Evolutionary conservation across 371 early-diverging fungal genomes (phyloP).

Genomic region (Chytridium lagenaria): DNA sequence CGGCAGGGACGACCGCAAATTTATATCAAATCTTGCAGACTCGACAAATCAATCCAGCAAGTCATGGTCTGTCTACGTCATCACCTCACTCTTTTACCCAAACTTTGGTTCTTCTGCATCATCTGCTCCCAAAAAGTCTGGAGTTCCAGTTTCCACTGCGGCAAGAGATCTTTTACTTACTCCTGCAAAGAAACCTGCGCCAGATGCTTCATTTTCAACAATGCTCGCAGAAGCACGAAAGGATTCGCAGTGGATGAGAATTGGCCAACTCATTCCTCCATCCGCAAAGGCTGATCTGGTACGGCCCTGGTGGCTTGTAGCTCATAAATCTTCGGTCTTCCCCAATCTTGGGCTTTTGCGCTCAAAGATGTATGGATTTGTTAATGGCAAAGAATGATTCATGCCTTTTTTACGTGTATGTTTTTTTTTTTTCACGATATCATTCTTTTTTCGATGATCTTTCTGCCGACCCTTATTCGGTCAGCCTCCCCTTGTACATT

Average conservation of each 20-base stretch:
- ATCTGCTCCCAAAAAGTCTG: no score
- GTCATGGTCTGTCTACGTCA: conserved; percentile 4
- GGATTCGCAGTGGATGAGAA: neutral
- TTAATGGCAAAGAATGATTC: neutral
- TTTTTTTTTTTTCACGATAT: neutral
- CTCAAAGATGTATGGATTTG: neutral
- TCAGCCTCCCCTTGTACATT: no score
- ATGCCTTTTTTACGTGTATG: neutral
- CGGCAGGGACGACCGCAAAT: neutral
- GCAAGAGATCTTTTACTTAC: no score
- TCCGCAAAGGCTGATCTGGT: conserved; percentile 10
- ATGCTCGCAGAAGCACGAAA: neutral
- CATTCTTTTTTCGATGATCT: neutral
- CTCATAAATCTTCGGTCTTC: neutral
- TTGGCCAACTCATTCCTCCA: neutral
- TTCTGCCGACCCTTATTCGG: neutral
- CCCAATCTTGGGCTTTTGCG: conserved; percentile 12
- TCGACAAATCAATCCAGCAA: neutral
- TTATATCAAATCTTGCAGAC: neutral
- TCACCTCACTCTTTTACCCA: conserved; percentile 11
- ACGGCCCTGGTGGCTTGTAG: neutral
- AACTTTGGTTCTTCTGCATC: neutral
- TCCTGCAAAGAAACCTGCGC: neutral
- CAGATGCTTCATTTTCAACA: neutral
- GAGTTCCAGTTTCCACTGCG: no score